Evolutionary conservation across 2,329 filamentous ascomycete genomes (phyloP), one percentile per base, ranked within the genome.

Genomic region (Cephalotrichum gorgonifer): DNA sequence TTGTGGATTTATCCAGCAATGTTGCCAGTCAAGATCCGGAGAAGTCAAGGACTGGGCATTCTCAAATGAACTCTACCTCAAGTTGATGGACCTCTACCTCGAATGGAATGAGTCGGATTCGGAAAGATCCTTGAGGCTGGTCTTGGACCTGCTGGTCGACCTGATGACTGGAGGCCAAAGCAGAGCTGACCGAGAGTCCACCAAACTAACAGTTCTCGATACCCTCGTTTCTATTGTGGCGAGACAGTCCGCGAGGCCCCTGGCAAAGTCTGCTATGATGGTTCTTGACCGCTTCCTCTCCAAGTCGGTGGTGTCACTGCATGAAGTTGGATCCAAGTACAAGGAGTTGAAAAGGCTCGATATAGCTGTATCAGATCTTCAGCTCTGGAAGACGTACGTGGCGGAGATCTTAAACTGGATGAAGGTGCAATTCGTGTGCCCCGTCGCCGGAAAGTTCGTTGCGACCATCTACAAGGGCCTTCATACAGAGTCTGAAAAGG

Each of bases 181-280:
- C 26, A 56, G 61, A 3, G 53, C 62, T n/a, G 60, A 60, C 20
- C 64, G 65, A 2, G 57, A 55, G 12, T 52, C 59, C 3, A 66
- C 74, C 28, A 76, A 74, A 55, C 55, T 60, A 17, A 60, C 58
- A 15, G 67, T 83, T 6, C 57, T 82, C 15, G 61, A 70, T 25
- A 74, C 67, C 5, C 70, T 82, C 6, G 58, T 85, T 15, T 73
- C 76, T 2, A 78, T 83, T 14, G 73, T 86, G 39, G 71, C 74
- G 22, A 74, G 78, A 50, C 72, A 77, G 52, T 79, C 79, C 30
- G 72, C 79, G 15, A 81, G 78, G 54, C 75, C 81, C 9, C 71
- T 83, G 47, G 79, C 81, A 38, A 88, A 88, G 60, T 84, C 84
- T 31, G 78, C 82, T 6, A 75, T 88, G 52, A 81, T 83, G 57